Percentiles rank a stretch among this genome's conserved stretches.
phyloP scores from a whole-genome alignment of 768 basidiomycete genomes.

The Royoungia palumana region DNA sequence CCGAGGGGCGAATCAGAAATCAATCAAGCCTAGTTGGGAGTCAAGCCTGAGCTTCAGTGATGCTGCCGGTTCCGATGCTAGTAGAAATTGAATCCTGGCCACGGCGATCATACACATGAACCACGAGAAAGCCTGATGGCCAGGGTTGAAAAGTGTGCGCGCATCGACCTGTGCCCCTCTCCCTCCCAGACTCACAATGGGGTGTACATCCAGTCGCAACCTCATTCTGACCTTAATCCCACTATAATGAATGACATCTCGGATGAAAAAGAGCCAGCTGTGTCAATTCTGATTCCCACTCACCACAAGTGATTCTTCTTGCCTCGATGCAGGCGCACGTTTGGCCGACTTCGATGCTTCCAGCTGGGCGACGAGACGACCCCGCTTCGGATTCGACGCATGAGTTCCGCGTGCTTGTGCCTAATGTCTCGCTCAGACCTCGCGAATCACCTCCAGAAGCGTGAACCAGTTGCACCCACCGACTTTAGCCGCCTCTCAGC shows the following conservation, averaged over 20 bases:
- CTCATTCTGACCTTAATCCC: constrained; percentile 37
- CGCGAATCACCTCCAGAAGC: constrained; percentile 25
- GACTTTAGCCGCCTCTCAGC: constrained; percentile 57
- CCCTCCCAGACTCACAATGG: constrained; percentile 24
- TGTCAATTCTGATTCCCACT: constrained; percentile 25
- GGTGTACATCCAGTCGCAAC: constrained; percentile 20
- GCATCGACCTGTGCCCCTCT: constrained; percentile 21
- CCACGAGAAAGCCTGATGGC: constrained; percentile 36
- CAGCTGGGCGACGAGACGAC: constrained; percentile 41
- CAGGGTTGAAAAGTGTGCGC: constrained; percentile 19
- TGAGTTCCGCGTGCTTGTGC: constrained; percentile 42
- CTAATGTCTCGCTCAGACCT: constrained; percentile 24
- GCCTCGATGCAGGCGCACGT: constrained; percentile 36
- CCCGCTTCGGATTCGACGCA: constrained; percentile 44
- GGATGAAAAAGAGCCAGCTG: constrained; percentile 27
- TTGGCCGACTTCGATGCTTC: constrained; percentile 38
- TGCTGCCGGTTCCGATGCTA: constrained; percentile 34
- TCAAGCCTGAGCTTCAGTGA: constrained; percentile 18
- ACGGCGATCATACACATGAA: constrained; percentile 31
- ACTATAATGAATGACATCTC: constrained; percentile 32
- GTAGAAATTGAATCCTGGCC: constrained; percentile 24
- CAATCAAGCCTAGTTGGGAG: constrained; percentile 24
- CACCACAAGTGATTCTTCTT: constrained; percentile 45
- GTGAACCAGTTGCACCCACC: constrained; percentile 36
- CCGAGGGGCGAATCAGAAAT: constrained; percentile 31